Conservation (phyloP, 192 early-diverging fungal species). For the Phycomyces nitens region DNA sequence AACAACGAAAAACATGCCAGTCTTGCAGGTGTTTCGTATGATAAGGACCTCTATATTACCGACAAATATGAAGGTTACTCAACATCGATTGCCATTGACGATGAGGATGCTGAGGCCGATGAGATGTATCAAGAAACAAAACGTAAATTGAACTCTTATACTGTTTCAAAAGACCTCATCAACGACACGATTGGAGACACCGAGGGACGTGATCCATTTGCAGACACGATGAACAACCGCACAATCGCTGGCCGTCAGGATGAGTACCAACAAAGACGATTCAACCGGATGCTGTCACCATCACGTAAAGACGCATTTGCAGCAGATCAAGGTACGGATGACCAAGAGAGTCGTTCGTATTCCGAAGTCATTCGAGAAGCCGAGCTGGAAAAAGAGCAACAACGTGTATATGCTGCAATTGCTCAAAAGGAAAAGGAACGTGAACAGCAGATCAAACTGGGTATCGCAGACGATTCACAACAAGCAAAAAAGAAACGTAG, state of each 20-base stretch:
- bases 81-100: conserved; percentile 55
- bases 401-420: conserved; percentile 64
- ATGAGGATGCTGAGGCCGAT: conserved; percentile 51
- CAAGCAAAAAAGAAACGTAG: conserved; percentile 61
- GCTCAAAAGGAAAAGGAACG: conserved; percentile 70
- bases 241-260: conserved; percentile 81
- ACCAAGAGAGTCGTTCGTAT: conserved; percentile 63
- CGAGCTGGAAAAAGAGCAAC: conserved; percentile 82
- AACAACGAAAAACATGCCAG: conserved; percentile 33
- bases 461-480: conserved; percentile 17
- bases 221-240: conserved; percentile 43
- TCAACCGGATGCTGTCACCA: conserved; percentile 77
- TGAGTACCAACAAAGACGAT: conserved; percentile 83
- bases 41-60: conserved; percentile 70
- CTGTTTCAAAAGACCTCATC: conserved; percentile 76
- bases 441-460: conserved; percentile 31
- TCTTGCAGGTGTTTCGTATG: conserved; percentile 46
- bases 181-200: conserved; percentile 59
- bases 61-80: conserved; percentile 73
- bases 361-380: conserved; percentile 82
- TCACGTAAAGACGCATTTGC: conserved; percentile 75
- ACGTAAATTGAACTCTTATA: conserved; percentile 62
- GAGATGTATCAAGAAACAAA: conserved; percentile 39
- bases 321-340: conserved; percentile 32
- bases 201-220: conserved; percentile 63